These are phyloP conservation scores for Graphiopsis chlorocephala DNA, from an alignment of 2,329 filamentous ascomycete species.

Conservation along the genomic window DNA sequence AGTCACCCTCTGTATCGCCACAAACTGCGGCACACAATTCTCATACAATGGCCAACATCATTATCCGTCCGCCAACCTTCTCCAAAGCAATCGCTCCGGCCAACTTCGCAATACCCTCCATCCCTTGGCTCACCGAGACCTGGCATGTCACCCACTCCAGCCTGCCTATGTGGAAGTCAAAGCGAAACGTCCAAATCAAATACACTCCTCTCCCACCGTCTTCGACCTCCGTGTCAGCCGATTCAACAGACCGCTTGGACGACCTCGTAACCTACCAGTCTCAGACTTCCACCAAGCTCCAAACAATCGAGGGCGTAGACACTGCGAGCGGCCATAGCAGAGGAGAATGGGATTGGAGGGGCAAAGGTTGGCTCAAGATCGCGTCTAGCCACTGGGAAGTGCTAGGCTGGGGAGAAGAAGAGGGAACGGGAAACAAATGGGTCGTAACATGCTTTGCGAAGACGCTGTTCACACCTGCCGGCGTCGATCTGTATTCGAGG, in stretches of 20 bases:
- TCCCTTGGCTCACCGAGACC: slow-evolving; percentile 62
- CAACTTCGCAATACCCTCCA: slow-evolving; percentile 46
- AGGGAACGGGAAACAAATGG: slow-evolving; percentile 53
- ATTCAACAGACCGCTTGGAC: slow-evolving; percentile 55
- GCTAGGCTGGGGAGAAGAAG: slow-evolving; percentile 66
- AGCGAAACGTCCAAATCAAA: slow-evolving; percentile 76
- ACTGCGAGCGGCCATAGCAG: slow-evolving; percentile 37
- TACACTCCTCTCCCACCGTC: slow-evolving; percentile 57
- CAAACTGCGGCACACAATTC: background rate
- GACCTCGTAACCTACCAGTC: slow-evolving; percentile 71
- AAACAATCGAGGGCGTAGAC: slow-evolving; percentile 65
- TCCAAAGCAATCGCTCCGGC: slow-evolving; percentile 26
- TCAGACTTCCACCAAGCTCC: slow-evolving; percentile 48
- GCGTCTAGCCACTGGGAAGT: slow-evolving; percentile 78
- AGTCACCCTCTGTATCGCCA: background rate
- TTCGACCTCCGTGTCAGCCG: slow-evolving; percentile 31
- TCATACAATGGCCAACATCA: slow-evolving; percentile 16
- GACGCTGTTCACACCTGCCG: slow-evolving; percentile 79
- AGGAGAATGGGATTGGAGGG: slow-evolving; percentile 70
- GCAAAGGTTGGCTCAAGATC: slow-evolving; percentile 70
- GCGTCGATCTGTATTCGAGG: slow-evolving; percentile 74
- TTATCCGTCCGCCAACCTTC: slow-evolving; percentile 33
- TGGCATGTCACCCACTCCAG: slow-evolving; percentile 76
- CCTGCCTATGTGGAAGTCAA: slow-evolving; percentile 74
- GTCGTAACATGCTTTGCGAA: slow-evolving; percentile 81